phyloP scores from a whole-genome alignment of 495 filamentous ascomycete genomes.

The Bathelium albidoporum region DNA sequence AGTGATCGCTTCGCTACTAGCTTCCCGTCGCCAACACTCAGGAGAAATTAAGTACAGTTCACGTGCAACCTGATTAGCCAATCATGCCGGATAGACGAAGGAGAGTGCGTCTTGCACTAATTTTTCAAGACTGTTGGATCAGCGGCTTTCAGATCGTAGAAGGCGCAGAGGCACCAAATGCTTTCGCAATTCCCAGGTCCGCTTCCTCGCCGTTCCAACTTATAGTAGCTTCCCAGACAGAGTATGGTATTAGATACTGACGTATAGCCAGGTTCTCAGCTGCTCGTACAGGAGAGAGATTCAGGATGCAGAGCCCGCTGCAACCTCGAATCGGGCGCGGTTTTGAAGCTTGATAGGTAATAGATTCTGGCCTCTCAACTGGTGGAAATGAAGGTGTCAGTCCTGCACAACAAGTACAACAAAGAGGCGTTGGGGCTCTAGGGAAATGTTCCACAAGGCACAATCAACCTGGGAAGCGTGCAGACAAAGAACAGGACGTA shows the following conservation, averaged over 20 bases:
- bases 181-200: not conserved
- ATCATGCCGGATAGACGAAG: not conserved
- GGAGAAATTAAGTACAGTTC: not conserved
- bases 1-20: not conserved
- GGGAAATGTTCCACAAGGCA: not conserved
- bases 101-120: not conserved
- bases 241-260: not conserved
- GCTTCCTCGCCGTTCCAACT: too few relatives aligned
- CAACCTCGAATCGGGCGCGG: not conserved
- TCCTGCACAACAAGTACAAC: not conserved
- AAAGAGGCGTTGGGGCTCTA: not conserved
- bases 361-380: not conserved
- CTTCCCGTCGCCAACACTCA: not conserved
- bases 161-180: not conserved
- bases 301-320: not conserved
- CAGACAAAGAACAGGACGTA: conserved; percentile 3
- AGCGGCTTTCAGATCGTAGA: not conserved
- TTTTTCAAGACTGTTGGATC: not conserved
- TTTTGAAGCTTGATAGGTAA: not conserved
- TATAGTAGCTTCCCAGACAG: not conserved
- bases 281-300: not conserved
- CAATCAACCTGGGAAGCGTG: not conserved
- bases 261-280: not conserved
- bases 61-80: not conserved
- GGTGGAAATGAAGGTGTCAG: not conserved